phyloP scores from a whole-genome alignment of 805 yeast species.

The Candida loeiensis region DNA sequence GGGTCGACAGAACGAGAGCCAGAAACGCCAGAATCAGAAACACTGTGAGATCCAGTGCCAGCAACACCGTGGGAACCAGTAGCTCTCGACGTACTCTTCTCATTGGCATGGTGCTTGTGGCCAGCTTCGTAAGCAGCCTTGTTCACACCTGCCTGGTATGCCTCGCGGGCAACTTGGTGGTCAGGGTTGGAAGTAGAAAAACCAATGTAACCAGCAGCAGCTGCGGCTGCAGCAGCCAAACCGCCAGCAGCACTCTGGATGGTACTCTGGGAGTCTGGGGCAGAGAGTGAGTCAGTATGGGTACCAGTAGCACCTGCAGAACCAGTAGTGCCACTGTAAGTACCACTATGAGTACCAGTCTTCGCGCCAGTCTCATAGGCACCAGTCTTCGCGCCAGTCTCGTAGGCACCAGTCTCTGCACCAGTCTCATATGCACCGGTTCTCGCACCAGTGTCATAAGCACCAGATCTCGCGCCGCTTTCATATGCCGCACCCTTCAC shows the following conservation, averaged over 20 bases:
- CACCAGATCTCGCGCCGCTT: slow-evolving; percentile 9
- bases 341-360: background rate
- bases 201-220: slow-evolving; percentile 7
- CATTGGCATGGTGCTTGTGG: slow-evolving; percentile 8
- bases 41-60: too few species aligned
- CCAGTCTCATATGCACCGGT: slow-evolving; percentile 9
- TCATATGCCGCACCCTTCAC: slow-evolving; percentile 7
- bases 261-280: background rate
- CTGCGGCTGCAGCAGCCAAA: slow-evolving; percentile 4
- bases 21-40: too few species aligned
- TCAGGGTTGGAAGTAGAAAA: slow-evolving; percentile 1
- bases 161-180: slow-evolving; percentile 5
- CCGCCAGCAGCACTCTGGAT: background rate
- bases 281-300: too few species aligned
- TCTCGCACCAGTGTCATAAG: slow-evolving; percentile 8
- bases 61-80: too few species aligned
- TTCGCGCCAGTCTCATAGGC: slow-evolving; percentile 4
- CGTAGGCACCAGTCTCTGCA: slow-evolving; percentile 7
- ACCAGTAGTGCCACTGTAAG: background rate
- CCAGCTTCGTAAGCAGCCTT: slow-evolving; percentile 19
- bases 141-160: slow-evolving; percentile 16
- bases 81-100: background rate
- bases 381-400: slow-evolving; percentile 7
- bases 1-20: background rate
- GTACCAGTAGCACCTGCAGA: background rate